A percentile compares a stretch with the other conserved stretches of the same genome.
phyloP scores from a whole-genome alignment of 805 yeast species.

The Candida odintsovae region DNA sequence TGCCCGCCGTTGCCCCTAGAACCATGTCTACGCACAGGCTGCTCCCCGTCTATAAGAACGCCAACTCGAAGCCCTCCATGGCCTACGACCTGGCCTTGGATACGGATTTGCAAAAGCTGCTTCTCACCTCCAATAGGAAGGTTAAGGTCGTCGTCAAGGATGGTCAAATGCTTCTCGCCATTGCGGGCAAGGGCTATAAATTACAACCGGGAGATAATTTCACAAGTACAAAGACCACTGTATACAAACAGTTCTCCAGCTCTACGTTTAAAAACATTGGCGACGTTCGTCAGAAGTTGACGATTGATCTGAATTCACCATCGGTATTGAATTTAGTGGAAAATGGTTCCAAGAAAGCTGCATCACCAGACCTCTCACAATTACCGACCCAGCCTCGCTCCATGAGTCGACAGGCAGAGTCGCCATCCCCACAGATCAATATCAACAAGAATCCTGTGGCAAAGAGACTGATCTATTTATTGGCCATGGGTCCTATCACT shows the following conservation, averaged over 20 bases:
- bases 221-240: constrained; percentile 1
- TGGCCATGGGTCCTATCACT: constrained; percentile 45
- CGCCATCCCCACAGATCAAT: constrained; percentile 8
- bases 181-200: background rate
- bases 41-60: constrained; percentile 8
- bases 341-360: background rate
- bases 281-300: background rate
- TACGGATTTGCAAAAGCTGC: constrained; percentile 5
- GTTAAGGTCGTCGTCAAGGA: constrained; percentile 18
- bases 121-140: constrained; percentile 6
- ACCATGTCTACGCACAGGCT: constrained; percentile 10
- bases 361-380: background rate
- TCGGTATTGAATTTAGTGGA: background rate
- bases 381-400: background rate
- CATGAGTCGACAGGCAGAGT: background rate
- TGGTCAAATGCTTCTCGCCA: constrained; percentile 14
- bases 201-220: background rate
- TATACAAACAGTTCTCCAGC: constrained; percentile 20
- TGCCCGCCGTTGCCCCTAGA: background rate
- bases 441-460: constrained; percentile 14
- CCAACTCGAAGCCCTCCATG: constrained; percentile 6
- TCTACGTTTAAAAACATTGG: constrained; percentile 20
- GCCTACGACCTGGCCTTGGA: constrained; percentile 9
- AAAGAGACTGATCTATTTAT: constrained; percentile 35
- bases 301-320: background rate